Percentiles rank a stretch among this genome's conserved stretches.
phyloP scores from a whole-genome alignment of 352 stramenopile genomes.

The Globisporangium nagaii region DNA sequence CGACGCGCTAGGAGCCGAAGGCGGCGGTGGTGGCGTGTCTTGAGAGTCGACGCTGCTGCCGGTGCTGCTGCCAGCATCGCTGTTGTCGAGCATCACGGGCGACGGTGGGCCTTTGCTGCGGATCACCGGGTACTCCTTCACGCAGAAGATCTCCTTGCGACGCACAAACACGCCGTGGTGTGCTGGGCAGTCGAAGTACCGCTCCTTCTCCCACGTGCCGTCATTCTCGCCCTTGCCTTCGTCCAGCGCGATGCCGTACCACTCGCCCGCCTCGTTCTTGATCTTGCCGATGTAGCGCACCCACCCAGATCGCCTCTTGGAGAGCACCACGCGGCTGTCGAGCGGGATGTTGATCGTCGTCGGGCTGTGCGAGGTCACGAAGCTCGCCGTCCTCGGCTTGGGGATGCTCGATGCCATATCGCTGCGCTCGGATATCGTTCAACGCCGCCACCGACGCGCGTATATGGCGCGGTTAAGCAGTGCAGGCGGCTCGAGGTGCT shows the following conservation, averaged over 20 bases:
- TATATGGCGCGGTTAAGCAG: too few species aligned
- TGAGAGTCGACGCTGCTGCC: constrained; percentile 24
- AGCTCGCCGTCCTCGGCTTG: constrained; percentile 10
- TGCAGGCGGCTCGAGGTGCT: too few species aligned
- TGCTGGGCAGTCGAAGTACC: constrained; percentile 46
- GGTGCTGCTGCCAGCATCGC: constrained; percentile 33
- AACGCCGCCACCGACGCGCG: too few species aligned
- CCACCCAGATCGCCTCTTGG: constrained; percentile 37
- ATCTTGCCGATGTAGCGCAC: constrained; percentile 66
- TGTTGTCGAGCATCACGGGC: constrained; percentile 27
- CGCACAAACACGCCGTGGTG: constrained; percentile 58
- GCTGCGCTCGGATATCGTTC: neutral
- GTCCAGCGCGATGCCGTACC: constrained; percentile 63
- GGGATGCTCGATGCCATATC: constrained; percentile 14
- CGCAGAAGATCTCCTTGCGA: constrained; percentile 49
- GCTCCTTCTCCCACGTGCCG: constrained; percentile 35
- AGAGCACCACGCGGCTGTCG: constrained; percentile 52
- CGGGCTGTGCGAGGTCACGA: neutral
- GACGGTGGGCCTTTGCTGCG: constrained; percentile 38
- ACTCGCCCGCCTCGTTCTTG: constrained; percentile 46
- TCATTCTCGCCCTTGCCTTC: constrained; percentile 58
- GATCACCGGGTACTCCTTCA: constrained; percentile 28
- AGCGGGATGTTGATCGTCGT: constrained; percentile 42
- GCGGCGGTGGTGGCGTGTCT: constrained; percentile 7
- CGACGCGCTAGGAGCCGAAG: neutral